phyloP scores from a whole-genome alignment of 2,329 filamentous ascomycete genomes.

The Onygenales sp. region DNA sequence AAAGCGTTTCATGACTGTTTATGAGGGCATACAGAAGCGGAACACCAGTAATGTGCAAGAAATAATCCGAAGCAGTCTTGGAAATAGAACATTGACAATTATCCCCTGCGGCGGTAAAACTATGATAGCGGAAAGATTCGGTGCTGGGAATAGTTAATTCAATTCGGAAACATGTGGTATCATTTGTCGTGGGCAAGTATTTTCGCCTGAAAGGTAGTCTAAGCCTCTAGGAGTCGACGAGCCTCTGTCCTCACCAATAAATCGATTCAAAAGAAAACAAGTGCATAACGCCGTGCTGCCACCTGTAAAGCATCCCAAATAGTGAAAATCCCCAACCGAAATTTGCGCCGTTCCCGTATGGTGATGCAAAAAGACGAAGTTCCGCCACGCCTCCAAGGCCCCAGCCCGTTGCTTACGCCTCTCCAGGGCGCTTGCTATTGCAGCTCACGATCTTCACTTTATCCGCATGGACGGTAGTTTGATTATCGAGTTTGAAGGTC shows the following conservation, averaged over 20 bases:
- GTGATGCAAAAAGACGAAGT: neutral
- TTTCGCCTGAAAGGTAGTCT: neutral
- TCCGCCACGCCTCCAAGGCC: conserved; percentile 3
- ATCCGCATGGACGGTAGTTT: conserved; percentile 66
- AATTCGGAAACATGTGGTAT: neutral
- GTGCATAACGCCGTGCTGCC: neutral
- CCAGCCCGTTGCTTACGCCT: conserved; percentile 25
- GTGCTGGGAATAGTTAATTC: neutral
- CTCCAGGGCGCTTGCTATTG: conserved; percentile 73
- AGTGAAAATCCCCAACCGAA: neutral
- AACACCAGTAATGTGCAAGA: too few species aligned
- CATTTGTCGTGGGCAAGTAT: neutral
- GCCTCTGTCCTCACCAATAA: neutral
- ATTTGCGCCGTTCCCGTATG: neutral
- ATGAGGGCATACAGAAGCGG: too few species aligned
- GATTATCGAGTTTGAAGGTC: conserved; percentile 93
- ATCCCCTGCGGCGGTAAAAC: too few species aligned
- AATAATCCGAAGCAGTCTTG: too few species aligned
- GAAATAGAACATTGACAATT: neutral
- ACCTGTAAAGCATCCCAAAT: neutral
- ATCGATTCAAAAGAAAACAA: neutral
- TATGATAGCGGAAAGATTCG: neutral
- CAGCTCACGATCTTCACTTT: conserved; percentile 98
- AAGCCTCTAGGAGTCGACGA: neutral
- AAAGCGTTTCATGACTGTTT: too few species aligned